Conservation (phyloP, 352 stramenopile species). For the Phytopythium mirpurense region DNA sequence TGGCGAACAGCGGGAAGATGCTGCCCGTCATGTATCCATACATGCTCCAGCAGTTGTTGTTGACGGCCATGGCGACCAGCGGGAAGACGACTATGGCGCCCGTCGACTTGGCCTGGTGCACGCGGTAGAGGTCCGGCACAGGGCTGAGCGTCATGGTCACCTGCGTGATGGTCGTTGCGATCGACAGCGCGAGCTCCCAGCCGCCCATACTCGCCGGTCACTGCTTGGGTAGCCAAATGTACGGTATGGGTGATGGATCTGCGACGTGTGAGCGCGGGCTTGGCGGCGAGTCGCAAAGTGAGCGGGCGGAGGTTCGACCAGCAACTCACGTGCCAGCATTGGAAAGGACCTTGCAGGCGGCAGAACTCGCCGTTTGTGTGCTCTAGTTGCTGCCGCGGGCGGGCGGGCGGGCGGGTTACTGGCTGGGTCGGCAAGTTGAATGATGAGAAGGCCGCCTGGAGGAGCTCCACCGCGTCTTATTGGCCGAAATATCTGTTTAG, state of each 20-base stretch:
- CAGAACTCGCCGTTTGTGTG: too few species aligned
- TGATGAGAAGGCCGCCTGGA: neutral
- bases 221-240: too few species aligned
- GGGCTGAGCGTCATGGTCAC: neutral
- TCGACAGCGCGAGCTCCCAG: slow-evolving; percentile 6
- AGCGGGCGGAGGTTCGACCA: neutral
- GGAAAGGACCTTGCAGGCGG: too few species aligned
- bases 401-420: too few species aligned
- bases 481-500: neutral
- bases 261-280: neutral
- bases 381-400: too few species aligned
- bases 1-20: slow-evolving; percentile 22
- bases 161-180: neutral
- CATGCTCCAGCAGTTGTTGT: slow-evolving; percentile 32
- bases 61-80: slow-evolving; percentile 35
- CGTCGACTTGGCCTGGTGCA: slow-evolving; percentile 13
- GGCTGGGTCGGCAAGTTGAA: too few species aligned
- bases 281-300: neutral
- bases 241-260: too few species aligned
- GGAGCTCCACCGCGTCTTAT: too few species aligned
- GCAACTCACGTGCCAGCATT: neutral
- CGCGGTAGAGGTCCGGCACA: slow-evolving; percentile 14
- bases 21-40: slow-evolving; percentile 24
- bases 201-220: slow-evolving; percentile 7
- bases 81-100: slow-evolving; percentile 26